Conservation (phyloP, 2,329 filamentous ascomycete species). For the Biscogniauxia marginata region DNA sequence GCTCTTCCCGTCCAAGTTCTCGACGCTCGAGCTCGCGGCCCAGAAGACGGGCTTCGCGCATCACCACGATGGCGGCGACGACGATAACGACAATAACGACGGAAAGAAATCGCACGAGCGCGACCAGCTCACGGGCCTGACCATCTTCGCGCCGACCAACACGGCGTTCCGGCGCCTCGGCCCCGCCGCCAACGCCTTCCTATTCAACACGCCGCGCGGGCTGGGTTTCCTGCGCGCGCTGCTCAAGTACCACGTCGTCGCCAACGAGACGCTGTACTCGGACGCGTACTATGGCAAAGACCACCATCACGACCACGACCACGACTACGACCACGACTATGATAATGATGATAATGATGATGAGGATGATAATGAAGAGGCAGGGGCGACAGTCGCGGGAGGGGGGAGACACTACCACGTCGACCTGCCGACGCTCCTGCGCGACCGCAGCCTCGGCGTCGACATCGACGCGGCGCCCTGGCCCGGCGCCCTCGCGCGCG, state of each 20-base stretch:
- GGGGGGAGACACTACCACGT: slow-evolving; percentile 59
- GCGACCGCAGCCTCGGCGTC: slow-evolving; percentile 64
- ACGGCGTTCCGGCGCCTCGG: slow-evolving; percentile 76
- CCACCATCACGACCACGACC: slow-evolving; percentile 13
- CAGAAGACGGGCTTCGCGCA: slow-evolving; percentile 67
- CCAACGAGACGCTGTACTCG: slow-evolving; percentile 57
- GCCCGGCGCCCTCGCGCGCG: slow-evolving; percentile 61
- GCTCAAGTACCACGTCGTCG: slow-evolving; percentile 36
- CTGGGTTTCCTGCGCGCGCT: slow-evolving; percentile 74
- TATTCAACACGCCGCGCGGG: slow-evolving; percentile 75
- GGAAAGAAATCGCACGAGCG: slow-evolving; percentile 50
- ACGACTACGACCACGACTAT: slow-evolving; percentile 22
- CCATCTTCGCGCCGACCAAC: slow-evolving; percentile 81
- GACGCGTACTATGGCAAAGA: slow-evolving; percentile 70
- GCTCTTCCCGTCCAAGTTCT: slow-evolving; percentile 74
- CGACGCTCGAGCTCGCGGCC: slow-evolving; percentile 73
- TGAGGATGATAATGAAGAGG: slow-evolving; percentile 27
- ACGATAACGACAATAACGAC: slow-evolving; percentile 34
- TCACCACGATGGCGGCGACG: slow-evolving; percentile 10
- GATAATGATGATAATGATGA: slow-evolving; percentile 21
- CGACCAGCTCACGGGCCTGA: slow-evolving; percentile 60
- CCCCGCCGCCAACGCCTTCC: slow-evolving; percentile 71
- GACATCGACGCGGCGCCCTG: slow-evolving; percentile 61
- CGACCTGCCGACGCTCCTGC: slow-evolving; percentile 71
- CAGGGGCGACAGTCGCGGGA: too few species aligned